Evolutionary conservation across 2,329 filamentous ascomycete genomes (phyloP).

Genomic region (Parascedosporium putredinis): DNA sequence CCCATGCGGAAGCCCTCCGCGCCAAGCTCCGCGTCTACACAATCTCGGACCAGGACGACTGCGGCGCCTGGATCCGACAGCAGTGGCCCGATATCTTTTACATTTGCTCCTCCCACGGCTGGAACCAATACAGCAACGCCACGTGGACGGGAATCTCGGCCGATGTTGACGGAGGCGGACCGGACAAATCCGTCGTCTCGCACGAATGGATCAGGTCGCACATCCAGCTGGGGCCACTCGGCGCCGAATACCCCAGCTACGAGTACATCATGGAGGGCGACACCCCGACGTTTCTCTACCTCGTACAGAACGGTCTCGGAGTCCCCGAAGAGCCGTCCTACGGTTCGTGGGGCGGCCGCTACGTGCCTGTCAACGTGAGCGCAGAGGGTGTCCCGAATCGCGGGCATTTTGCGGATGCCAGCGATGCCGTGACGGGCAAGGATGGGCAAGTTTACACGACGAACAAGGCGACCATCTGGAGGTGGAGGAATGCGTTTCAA

Average conservation of each 20-base stretch:
- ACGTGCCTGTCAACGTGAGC: constrained; percentile 16
- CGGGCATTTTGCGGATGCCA: constrained; percentile 19
- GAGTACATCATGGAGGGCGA: constrained; percentile 42
- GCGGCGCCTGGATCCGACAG: constrained; percentile 42
- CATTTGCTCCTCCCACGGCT: constrained; percentile 44
- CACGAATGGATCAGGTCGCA: constrained; percentile 41
- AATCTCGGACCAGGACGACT: constrained; percentile 50
- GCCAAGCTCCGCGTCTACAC: constrained; percentile 39
- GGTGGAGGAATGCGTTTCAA: constrained; percentile 30
- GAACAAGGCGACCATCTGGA: constrained; percentile 27
- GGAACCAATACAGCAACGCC: constrained; percentile 42
- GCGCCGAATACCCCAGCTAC: constrained; percentile 32
- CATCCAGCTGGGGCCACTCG: constrained; percentile 38
- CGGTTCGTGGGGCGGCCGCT: constrained; percentile 40
- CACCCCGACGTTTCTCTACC: constrained; percentile 38
- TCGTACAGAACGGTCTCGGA: constrained; percentile 36
- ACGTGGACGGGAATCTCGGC: constrained; percentile 48
- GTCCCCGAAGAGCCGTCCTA: constrained; percentile 33
- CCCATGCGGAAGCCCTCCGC: constrained; percentile 24
- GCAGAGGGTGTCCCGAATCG: constrained; percentile 18
- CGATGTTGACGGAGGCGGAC: constrained; percentile 26
- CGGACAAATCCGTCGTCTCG: constrained; percentile 35
- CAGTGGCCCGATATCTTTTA: constrained; percentile 45
- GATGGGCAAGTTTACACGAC: constrained; percentile 14
- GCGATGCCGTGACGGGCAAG: constrained; percentile 19